Evolutionary conservation across 164 flowering plant species (phyloP), one percentile per base, ranked within the genome.

Genomic region (Magnolia changhungtana): DNA sequence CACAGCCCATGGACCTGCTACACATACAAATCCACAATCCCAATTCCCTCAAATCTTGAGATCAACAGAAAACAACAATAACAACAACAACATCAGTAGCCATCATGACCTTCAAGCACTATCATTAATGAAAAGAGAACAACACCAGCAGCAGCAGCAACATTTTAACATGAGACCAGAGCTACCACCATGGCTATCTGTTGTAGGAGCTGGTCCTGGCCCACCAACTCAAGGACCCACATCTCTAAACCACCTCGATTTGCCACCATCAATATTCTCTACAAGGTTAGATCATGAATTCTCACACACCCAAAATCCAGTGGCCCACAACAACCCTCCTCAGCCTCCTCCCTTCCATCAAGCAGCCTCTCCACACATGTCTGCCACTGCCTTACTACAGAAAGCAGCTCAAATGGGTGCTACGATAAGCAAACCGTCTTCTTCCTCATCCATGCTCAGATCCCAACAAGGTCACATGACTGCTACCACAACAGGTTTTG

Each of bases 401-500:
- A 92, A 92, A 72, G 98, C 98, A 81, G 92, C 98, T 49, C 96
- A 90, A 77, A 92, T 94, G 93, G 98, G 98, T 75, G 86, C 95
- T 73, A 86, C 90, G 21, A 82, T 88, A 84, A 88, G 89, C 84
- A 78, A 78, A 63, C 75, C n/a, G 4, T 75, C 61, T 24, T 66
- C 67, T 50, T 74, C 84, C 55, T 74, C 83, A 18, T 64, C 78
- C 52, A 55, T 55, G 61, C 21, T 80, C 80, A 78, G 84, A 79
- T 81, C 87, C 85, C 86, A 79, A 81, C 85, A 81, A 45, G 63
- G 76, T 86, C 89, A 87, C 90, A 86, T 85, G 88, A 70, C 76
- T 49, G 55, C 70, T 68, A 52, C 77, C 71, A 23, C 77, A n/a
- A 65, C 85, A 73, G 82, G 83, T 51, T 86, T 85, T 81, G 87